Base-by-base conservation (phyloP, 768 basidiomycete species). In the Rhodocollybia butyracea region DNA sequence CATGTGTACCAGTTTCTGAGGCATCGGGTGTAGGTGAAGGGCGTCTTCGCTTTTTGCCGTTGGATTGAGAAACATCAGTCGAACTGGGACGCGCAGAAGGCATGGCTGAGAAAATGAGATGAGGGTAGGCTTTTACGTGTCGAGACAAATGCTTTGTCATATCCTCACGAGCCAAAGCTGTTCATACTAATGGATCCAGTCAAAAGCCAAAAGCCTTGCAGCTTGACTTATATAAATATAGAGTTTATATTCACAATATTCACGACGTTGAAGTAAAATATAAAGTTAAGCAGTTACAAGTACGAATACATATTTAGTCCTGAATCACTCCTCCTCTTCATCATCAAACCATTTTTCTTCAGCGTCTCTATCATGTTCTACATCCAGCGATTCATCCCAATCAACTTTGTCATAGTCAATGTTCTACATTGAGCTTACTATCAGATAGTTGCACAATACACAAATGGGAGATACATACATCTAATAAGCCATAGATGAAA, bases 321-420 rank as follows among this genome's bases (percentile, higher is more conserved):
- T 27, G 6, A 45, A 3, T 40, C 36, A n/a, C 19, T 64, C 65
- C 43, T 76, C 75, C 22, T 85, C 83, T 46, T 86, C 85, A 22
- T 85, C 81, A 45, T 88, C 83, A 68, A 91, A 91, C 84, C 89
- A 91, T 21, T 76, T 73, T 29, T 88, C 88, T 66, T 89, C 82
- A 11, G 73, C 76, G 29, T 85, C 84, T 59, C 79, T 69, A 55
- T 86, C 86, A 56, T 78, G 72, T 19, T 82, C 80, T 21, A 58
- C 68, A 61, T 88, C 88, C 69, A 86, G 78, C 38, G 72, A 73
- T 54, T 91, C 89, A 62, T 83, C 81, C 88, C 89, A 91, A 64
- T 91, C 89, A 8, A 88, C 78, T 48, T 66, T 65, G 57, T 87
- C 86, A 55, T 91, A 91, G 60, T 89, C 80, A 30, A 85, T 78